These are phyloP conservation scores for Magnolia changhungtana DNA, from an alignment of 164 flowering plant species.

Conservation along the genomic window DNA sequence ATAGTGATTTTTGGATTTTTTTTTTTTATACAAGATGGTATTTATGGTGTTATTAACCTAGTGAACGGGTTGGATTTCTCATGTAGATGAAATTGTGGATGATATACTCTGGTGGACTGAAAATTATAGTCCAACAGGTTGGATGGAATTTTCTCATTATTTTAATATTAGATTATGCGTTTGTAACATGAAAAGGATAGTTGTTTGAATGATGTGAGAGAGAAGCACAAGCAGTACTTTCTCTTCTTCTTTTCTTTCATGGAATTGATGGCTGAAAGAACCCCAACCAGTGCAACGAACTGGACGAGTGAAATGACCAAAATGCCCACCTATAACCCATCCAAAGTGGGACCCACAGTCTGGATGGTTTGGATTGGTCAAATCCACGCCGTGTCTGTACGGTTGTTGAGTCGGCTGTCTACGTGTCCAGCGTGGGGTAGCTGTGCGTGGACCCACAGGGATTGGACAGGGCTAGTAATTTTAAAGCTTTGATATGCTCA, in stretches of 20 bases:
- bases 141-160: no score
- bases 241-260: background rate
- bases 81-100: no score
- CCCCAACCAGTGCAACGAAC: background rate
- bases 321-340: background rate
- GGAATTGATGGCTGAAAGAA: background rate
- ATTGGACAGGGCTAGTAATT: no score
- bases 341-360: background rate
- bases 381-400: background rate
- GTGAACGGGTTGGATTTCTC: no score
- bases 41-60: no score
- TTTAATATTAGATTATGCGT: background rate
- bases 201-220: background rate
- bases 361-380: background rate
- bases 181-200: slow-evolving; percentile 1
- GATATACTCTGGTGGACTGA: no score
- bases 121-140: no score
- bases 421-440: no score
- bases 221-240: background rate
- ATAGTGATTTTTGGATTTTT: no score
- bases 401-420: background rate
- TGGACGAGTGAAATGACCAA: background rate
- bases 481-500: no score
- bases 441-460: no score
- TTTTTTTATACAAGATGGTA: no score